Evolutionary conservation across 345 rosid species (phyloP).

Genomic region (Camelina hispida): DNA sequence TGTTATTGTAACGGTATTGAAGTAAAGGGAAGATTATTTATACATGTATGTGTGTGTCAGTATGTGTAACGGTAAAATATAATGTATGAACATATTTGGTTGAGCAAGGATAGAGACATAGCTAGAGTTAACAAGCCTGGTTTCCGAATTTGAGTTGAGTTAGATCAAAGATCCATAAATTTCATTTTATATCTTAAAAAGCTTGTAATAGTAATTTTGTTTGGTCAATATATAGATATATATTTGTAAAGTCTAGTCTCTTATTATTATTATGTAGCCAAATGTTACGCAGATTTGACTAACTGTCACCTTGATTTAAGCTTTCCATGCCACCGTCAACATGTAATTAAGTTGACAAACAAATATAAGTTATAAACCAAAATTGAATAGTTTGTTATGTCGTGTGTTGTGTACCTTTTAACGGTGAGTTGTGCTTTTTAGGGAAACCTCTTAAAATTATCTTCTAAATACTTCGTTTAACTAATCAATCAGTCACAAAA

Average conservation of each 20-base stretch:
- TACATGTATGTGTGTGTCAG: neutral
- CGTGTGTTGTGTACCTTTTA: slow-evolving; percentile 17
- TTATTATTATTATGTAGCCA: slow-evolving; percentile 1
- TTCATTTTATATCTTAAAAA: neutral
- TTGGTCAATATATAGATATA: neutral
- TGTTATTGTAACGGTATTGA: neutral
- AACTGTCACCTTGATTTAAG: slow-evolving; percentile 38
- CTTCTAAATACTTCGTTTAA: slow-evolving; percentile 39
- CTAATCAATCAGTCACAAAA: slow-evolving; percentile 33
- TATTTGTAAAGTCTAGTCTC: neutral
- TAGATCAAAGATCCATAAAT: slow-evolving; percentile 8
- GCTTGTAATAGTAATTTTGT: neutral
- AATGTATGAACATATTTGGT: neutral
- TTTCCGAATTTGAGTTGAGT: neutral
- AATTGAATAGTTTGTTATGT: slow-evolving; percentile 29
- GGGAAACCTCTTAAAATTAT: slow-evolving; percentile 36
- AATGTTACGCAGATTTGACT: slow-evolving; percentile 38
- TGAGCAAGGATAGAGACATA: neutral
- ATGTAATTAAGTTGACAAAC: slow-evolving; percentile 37
- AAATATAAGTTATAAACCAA: slow-evolving; percentile 20
- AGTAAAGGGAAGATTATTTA: neutral
- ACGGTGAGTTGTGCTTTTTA: slow-evolving; percentile 40
- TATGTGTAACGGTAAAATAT: slow-evolving; percentile 9
- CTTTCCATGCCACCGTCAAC: slow-evolving; percentile 23
- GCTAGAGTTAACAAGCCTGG: neutral